These are phyloP conservation scores for Clitocybe nebularis DNA, from an alignment of 1,284 basidiomycete genomes.

Conservation along the genomic window DNA sequence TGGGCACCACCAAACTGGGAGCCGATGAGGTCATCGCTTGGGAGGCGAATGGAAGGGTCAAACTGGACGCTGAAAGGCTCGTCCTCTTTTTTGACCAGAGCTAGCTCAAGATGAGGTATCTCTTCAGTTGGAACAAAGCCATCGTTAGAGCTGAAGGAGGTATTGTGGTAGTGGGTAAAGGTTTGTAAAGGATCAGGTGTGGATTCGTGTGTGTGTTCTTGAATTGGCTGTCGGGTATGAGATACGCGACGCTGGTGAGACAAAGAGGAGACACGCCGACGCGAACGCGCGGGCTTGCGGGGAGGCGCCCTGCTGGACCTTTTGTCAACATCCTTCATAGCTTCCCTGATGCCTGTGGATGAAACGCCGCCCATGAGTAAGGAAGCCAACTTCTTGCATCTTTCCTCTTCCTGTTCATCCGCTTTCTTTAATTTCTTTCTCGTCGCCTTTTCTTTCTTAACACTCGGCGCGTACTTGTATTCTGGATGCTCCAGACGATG, in stretches of 20 bases:
- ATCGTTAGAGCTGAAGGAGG: neutral
- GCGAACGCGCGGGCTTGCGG: slow-evolving; percentile 6
- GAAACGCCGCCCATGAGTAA: slow-evolving; percentile 38
- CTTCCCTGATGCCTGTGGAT: slow-evolving; percentile 28
- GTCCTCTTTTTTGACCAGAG: slow-evolving; percentile 10
- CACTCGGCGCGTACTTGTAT: slow-evolving; percentile 47
- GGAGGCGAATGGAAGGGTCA: slow-evolving; percentile 9
- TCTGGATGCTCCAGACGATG: slow-evolving; percentile 46
- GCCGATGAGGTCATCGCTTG: slow-evolving; percentile 11
- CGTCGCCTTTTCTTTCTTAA: slow-evolving; percentile 23
- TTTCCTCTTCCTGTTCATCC: slow-evolving; percentile 27
- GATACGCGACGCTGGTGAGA: neutral
- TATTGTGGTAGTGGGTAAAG: no score
- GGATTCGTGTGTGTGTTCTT: slow-evolving; percentile 1
- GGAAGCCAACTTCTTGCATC: slow-evolving; percentile 40
- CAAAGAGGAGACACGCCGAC: slow-evolving; percentile 4
- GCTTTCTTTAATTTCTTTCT: slow-evolving; percentile 21
- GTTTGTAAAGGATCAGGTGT: neutral
- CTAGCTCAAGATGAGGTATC: slow-evolving; percentile 37
- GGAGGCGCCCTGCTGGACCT: slow-evolving; percentile 1
- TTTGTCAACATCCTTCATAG: slow-evolving; percentile 13
- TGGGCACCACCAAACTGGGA: slow-evolving; percentile 17
- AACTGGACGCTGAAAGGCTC: slow-evolving; percentile 1
- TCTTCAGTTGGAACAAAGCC: slow-evolving; percentile 34
- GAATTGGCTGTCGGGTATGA: neutral